Base-by-base conservation (phyloP, 2,329 filamentous ascomycete genomes). In the Neurospora sp. region DNA sequence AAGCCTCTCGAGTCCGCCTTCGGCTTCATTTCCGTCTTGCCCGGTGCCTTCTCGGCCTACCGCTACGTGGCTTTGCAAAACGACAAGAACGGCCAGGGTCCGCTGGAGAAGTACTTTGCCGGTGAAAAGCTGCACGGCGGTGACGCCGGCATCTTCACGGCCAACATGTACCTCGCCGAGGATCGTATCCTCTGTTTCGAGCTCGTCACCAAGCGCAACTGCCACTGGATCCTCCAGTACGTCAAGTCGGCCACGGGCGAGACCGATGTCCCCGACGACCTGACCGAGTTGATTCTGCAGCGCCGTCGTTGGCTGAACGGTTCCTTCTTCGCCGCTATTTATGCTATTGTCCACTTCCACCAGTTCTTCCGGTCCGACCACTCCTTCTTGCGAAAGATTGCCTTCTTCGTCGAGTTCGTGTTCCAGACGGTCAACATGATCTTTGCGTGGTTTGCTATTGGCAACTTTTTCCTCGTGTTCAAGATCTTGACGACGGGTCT, bases 151-250 rank as follows among this genome's bases (percentile, higher is more conserved):
- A 95, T 98, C 74, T 99, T 99, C 82, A 97, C 95, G 2, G 95
- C 96, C 75, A 99, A 99, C 81, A 99, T 99, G 96, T 99, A 98
- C 78, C 87, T 99, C 71, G 96, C 96, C 70, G 96, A 99, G 79
- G 96, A 99, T 86, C 93, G 96, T 85, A 99, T 99, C 78, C 89
- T 99, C 42, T 99, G 96, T 81, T 99, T 97, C 85, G 96, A 99
- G 82, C 89, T 99, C 68, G 96, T 99, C 72, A 93, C 94, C 66
- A 99, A 99, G 83, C 90, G 96, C 73, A 97, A 97, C 78, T 97
- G 94, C 79, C 92, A 95, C 77, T 99, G 96, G 96, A 92, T 98
- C 71, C 82, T 99, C 76, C 94, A 97, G 78, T 99, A 99, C 78
- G 96, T 99, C 84, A 99, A 99, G 82, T 97, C 94, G 2, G 93